Conservation (phyloP, 179 eudicot genomes). For the Nepenthes alata region DNA sequence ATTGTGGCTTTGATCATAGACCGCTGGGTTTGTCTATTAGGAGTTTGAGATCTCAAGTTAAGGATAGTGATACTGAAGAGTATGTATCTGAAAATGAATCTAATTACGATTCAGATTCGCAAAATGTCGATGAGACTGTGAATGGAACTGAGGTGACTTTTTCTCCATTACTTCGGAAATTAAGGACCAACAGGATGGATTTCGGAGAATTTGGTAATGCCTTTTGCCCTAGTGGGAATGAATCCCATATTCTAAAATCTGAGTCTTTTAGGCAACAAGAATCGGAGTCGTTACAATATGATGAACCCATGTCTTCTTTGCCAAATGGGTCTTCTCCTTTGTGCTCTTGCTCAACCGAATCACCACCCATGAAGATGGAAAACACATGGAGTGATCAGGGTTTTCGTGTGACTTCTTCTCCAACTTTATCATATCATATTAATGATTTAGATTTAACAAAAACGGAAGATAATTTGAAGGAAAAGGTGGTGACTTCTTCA, state of each 20-base stretch:
- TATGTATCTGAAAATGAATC: slow-evolving; percentile 17
- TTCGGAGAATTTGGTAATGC: not conserved
- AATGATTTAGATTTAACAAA: too few species aligned
- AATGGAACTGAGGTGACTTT: slow-evolving; percentile 21
- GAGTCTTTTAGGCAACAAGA: not conserved
- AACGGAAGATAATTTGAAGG: slow-evolving; percentile 31
- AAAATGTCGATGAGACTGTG: slow-evolving; percentile 28
- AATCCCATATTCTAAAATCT: slow-evolving; percentile 5
- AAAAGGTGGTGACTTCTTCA: slow-evolving; percentile 19
- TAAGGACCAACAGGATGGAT: slow-evolving; percentile 24
- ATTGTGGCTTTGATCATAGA: slow-evolving; percentile 17
- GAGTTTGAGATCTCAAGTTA: slow-evolving; percentile 44
- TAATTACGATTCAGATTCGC: slow-evolving; percentile 6
- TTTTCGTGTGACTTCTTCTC: not conserved
- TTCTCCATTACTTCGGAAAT: slow-evolving; percentile 16
- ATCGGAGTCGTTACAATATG: too few species aligned
- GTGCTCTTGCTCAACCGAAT: slow-evolving; percentile 4
- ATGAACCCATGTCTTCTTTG: not conserved
- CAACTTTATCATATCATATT: too few species aligned
- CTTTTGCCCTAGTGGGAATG: slow-evolving; percentile 10
- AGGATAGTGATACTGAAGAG: slow-evolving; percentile 27
- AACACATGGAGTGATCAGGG: not conserved
- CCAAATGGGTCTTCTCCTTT: slow-evolving; percentile 6
- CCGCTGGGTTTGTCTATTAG: slow-evolving; percentile 63
- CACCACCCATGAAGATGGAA: not conserved